Evolutionary conservation across 2,329 filamentous ascomycete species (phyloP), one percentile per base, ranked within the genome.

Genomic region (Colletotrichum musicola): DNA sequence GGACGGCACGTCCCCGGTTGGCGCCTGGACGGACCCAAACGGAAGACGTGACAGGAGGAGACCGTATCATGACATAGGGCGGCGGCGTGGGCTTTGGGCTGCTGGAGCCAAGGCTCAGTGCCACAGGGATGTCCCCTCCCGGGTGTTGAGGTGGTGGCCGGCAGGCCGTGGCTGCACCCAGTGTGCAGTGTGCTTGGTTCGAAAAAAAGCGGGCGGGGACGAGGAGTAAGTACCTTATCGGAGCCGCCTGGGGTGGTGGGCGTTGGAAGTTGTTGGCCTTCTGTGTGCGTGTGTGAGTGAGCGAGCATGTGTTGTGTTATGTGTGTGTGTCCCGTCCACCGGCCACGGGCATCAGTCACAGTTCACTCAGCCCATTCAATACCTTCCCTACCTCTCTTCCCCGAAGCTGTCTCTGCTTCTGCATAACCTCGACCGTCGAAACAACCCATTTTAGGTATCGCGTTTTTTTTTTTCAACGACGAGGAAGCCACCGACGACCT

Each of bases 51-150:
- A 42, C 65, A 55, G 44, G 42, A 51, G 30, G 35, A 49, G 65
- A 65, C 62, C 22, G 65, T 68, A 55, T 64, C 62, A 65, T 68
- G 65, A 65, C 55, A 65, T 65, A 58, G 50, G 64, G 9, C 30
- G 30, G 30, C 30, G 30, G 30, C 30, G 7, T 35, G 30, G 30
- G 46, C 30, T 44, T 53, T 30, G 40, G n/a, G 38, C 20, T 30
- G 46, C 35, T 56, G 53, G 46, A 53, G 60, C 59, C 64, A 64
- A 59, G 64, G 30, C 35, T 22, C 42, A 27, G 35, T 16, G 18
- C 16, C 46, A 64, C 67, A 69, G 67, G 67, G 67, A 42, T 42
- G 55, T 68, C 38, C 18, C 63, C 54, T 30, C 50, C 53, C 47
- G 40, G 54, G n/a, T 25, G 62, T 61, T 61, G 55, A 46, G 55